phyloP scores from a whole-genome alignment of 257 asterid genomes.

The Dorcoceras hygrometricum region DNA sequence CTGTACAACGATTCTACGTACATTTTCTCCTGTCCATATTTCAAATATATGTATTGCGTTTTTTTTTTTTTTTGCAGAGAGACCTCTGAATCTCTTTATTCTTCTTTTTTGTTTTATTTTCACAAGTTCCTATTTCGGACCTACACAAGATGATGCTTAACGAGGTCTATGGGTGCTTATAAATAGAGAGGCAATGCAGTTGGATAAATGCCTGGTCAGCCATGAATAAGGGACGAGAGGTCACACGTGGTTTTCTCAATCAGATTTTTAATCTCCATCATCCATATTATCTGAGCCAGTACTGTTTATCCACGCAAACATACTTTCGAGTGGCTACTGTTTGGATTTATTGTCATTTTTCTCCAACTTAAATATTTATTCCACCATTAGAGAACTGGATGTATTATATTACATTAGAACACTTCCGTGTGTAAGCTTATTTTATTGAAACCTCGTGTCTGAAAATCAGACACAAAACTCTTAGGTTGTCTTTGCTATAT shows the following conservation, averaged over 20 bases:
- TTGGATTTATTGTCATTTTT: too few relatives aligned
- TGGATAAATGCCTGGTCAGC: background rate
- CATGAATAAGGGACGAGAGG: background rate
- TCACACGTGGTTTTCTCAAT: background rate
- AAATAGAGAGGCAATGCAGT: background rate
- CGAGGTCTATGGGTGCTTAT: background rate
- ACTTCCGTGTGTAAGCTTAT: too few relatives aligned
- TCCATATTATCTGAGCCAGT: background rate
- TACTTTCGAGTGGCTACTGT: too few relatives aligned
- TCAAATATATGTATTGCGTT: too few relatives aligned
- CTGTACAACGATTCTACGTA: background rate
- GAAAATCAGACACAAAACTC: too few relatives aligned
- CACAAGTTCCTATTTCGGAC: background rate
- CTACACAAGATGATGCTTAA: background rate
- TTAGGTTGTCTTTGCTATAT: too few relatives aligned
- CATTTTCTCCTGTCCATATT: background rate
- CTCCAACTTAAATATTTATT: too few relatives aligned
- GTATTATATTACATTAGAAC: too few relatives aligned
- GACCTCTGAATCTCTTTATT: constrained; percentile 10
- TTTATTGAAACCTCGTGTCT: too few relatives aligned
- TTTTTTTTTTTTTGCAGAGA: background rate
- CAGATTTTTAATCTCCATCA: background rate
- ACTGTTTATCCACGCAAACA: too few relatives aligned
- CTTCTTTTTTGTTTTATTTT: background rate
- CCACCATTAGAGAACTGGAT: too few relatives aligned